These are phyloP conservation scores for Noccaea caerulescens DNA, from an alignment of 345 rosid genomes.

Conservation along the genomic window DNA sequence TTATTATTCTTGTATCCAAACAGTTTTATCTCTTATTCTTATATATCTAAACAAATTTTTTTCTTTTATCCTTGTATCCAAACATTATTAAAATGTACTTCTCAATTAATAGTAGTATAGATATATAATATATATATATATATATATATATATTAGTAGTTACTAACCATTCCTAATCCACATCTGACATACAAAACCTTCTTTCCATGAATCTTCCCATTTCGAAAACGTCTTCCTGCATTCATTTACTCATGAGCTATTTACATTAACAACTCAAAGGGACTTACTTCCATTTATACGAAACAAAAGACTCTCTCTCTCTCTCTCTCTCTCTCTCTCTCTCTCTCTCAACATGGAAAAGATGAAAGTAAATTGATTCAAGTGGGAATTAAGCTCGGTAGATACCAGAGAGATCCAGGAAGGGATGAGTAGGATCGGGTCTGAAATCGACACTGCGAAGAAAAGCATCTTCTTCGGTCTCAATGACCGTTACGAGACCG, in stretches of 20 bases:
- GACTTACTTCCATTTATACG: background rate
- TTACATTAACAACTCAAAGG: background rate
- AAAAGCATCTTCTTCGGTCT: constrained; percentile 53
- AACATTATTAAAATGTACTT: no score
- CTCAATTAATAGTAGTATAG: no score
- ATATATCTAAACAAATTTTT: no score
- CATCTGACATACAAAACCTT: constrained; percentile 61
- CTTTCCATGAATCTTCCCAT: constrained; percentile 51
- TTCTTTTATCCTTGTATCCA: no score
- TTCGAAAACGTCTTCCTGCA: constrained; percentile 53
- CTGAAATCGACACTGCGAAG: constrained; percentile 44
- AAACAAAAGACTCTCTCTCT: background rate
- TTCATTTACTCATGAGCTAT: background rate
- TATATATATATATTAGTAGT: no score
- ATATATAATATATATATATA: no score
- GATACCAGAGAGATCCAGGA: constrained; percentile 55
- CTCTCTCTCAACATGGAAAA: background rate
- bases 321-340: no score
- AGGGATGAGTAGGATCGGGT: constrained; percentile 44
- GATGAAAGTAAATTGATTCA: constrained; percentile 3
- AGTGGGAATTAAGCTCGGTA: constrained; percentile 8
- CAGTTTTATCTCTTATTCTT: no score
- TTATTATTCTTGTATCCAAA: no score
- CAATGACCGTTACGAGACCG: constrained; percentile 54
- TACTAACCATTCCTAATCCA: constrained; percentile 67